Evolutionary conservation across 176 grass and related monocot genomes (phyloP), one percentile per base, ranked within the genome.

Genomic region (Poa pratensis): DNA sequence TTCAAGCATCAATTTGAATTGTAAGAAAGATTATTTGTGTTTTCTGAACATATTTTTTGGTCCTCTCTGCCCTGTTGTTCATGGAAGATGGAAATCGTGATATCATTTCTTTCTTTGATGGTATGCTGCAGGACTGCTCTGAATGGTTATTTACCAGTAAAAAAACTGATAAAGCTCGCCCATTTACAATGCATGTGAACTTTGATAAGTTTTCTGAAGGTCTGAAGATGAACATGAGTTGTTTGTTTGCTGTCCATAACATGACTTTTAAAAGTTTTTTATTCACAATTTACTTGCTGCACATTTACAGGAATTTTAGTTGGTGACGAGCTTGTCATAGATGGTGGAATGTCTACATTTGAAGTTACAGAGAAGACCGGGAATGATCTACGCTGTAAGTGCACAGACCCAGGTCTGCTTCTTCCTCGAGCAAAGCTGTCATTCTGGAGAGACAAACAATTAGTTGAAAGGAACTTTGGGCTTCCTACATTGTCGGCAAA

Each of bases 341-440:
- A 94, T 50, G 89, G 92, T 85, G 92, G 92, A 73, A 94, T 94
- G 92, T 68, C 74, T 71, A 88, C 92, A 79, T 94, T 94, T 89
- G 64, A 83, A 90, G 87, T 94, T 87, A 76, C 71, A 65, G 78
- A 90, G 78, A 94, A 85, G 59, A 76, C 77, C 45, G 82, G 77
- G 65, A 87, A 85, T 91, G 85, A 85, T 81, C 82, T 94, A 26
- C 15, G 14, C 39, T 94, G 92, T 84, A 90, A 89, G 62, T 91
- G 92, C 78, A 91, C 82, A 7, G 85, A 94, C 46, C 87, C 89
- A 72, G 89, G 92, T 50, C 82, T 94, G 74, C 89, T 94, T 83
- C 90, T 94, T 69, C 89, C 92, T 85, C 84, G 60, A 80, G 92
- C 89, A 76, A 92, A 92, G 81, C 72, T 94, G 83, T 92, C 89